Evolutionary conservation across 441 rosid species (phyloP), one percentile per base, ranked within the genome.

Genomic region (Gossypium trilobum): DNA sequence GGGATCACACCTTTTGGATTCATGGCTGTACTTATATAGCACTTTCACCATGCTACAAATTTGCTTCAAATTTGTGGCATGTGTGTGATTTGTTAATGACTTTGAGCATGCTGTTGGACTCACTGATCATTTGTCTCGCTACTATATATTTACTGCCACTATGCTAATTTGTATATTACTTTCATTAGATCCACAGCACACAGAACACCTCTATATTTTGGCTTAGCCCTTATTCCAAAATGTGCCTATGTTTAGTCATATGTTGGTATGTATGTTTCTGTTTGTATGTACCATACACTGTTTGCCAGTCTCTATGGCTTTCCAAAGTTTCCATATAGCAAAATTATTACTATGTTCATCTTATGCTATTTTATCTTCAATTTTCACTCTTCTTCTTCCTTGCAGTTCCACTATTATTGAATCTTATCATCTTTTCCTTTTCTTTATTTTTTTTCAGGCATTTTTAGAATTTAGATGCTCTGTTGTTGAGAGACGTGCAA

Each of bases 391-490:
- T 46, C 13, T 65, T 65, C 56, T 46, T 66, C 39, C 39, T n/a
- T 66, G 57, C 36, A 23, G 39, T 23, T 48, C 56, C 20, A 7
- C 4, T n/a, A 6, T n/a, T 66, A 23, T 46, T 66, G 22, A 46
- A 48, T 29, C 61, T 57, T 67, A 11, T 7, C 39, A 31, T 33
- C 68, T 42, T 74, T 44, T 65, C 13, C 4, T 70, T 70, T 55
- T 58, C 17, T 55, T 46, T n/a, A 61, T 22, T 27, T 39, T 56
- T 60, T 78, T 36, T 55, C 74, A 94, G 99, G 94, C 92, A 54
- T 94, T 94, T 85, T 81, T 94, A 72, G 94, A 94, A 33, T 92
- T 94, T 79, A 86, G 99, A 81, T 94, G 97, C 78, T 86, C 91
- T 82, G 94, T 88, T 71, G 89, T 92, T 19, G 96, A 89, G 84